Percentiles rank a stretch among this genome's conserved stretches.
Evolutionary conservation across 2,329 filamentous ascomycete species (phyloP).

Genomic region (Parastagonospora avenae): DNA sequence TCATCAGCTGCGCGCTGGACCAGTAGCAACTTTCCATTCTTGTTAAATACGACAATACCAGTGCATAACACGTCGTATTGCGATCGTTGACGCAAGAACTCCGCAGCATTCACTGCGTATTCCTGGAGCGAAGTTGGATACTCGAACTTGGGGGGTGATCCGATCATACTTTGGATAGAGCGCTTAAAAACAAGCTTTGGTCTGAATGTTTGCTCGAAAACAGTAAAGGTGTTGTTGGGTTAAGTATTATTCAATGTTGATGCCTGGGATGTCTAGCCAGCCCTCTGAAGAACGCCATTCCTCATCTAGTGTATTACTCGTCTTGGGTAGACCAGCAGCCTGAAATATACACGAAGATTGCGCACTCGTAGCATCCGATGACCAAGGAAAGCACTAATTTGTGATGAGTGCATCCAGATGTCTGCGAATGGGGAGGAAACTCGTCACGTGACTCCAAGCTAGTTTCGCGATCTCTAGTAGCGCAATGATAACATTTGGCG

Average conservation of each 20-base stretch:
- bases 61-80: conserved; percentile 35
- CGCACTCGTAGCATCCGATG: no score
- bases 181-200: background rate
- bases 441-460: background rate
- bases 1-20: conserved; percentile 45
- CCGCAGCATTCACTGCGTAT: conserved; percentile 34
- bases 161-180: conserved; percentile 3
- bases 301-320: no score
- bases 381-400: no score
- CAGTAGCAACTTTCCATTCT: conserved; percentile 38
- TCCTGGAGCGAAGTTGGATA: conserved; percentile 30
- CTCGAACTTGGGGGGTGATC: conserved; percentile 14
- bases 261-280: background rate
- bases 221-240: no score
- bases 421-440: no score
- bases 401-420: no score
- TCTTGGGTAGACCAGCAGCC: no score
- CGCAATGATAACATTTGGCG: conserved; percentile 7
- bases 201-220: no score
- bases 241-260: background rate
- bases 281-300: no score
- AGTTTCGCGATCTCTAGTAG: conserved; percentile 4
- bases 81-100: conserved; percentile 32
- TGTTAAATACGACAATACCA: conserved; percentile 41
- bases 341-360: no score